Base-by-base conservation (phyloP, 2,329 filamentous ascomycete genomes). In the Colletotrichum noveboracense region DNA sequence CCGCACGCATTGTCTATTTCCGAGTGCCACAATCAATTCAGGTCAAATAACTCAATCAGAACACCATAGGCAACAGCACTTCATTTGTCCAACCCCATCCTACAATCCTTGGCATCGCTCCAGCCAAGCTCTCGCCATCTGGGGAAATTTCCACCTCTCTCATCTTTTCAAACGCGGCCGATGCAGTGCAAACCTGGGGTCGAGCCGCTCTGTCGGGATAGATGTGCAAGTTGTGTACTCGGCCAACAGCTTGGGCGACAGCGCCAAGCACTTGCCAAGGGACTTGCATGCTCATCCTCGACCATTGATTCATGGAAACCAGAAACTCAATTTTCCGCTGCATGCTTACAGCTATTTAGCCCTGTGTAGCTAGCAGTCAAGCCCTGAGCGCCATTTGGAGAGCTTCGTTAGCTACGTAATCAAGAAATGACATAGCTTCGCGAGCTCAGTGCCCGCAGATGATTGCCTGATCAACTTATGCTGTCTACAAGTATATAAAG, bases 181-280 rank as follows among this genome's bases (percentile, higher is more conserved):
- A 66, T 21, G 34, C n/a, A 34, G 61, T 66, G 43, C 1, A 18
- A 69, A 67, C 21, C 60, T 30, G 61, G 67, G 61, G 52, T 38
- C 34, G 48, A 28, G 26, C 71, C 71, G 36, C 48, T 21, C 14
- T 18, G 66, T 58, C 48, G 70, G 60, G 66, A 62, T 38, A 13
- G 6, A 43, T 52, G 24, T 32, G 21, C 21, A 16, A 24, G 66
- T 30, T 30, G 30, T 30, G 13, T 34, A 21, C 43, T 38, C 14
- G 5, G 58, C 58, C 34, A 48, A 38, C 48, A 48, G 18, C 32
- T 32, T 32, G 24, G 32, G 43, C 16, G 8, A 55, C 62, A 32
- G 43, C 32, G 71, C 71, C 74, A 76, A 76, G 74, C 61, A 36
- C 48, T 38, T 61, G 74, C 74, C 74, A 76, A 76, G 74, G 6